Evolutionary conservation across 345 rosid genomes (phyloP), one percentile per base, ranked within the genome.

Genomic region (Physaria fendleri): DNA sequence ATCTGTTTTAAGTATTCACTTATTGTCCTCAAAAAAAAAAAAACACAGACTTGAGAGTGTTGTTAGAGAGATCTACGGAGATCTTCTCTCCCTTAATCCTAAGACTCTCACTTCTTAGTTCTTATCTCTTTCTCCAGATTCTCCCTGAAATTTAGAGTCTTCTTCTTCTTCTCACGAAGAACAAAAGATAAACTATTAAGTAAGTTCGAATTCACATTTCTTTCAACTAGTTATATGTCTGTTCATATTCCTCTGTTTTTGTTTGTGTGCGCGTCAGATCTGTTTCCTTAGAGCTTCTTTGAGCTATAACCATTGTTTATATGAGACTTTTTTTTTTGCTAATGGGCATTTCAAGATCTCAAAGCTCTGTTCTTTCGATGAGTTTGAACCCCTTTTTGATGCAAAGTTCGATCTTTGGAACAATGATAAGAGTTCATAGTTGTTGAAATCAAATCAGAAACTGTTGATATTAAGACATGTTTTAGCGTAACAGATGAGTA

Each of bases 401-500:
- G 17, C 1, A 23, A 66, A 32, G 53, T 32, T 68, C 6, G 63
- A 69, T 37, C 51, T 69, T 54, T 54, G 51, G n/a, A 5, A 15
- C 6, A 39, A 24, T 56, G 24, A 54, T 64, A n/a, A 30, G 12
- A 28, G 8, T 34, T 13, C 8, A 5, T 27, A 30, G 29, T 14
- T 40, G 37, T 18, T 42, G 52, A 50, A 50, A 21, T 25, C 0
- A 50, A 50, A 21, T 25, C 0, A 2, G 15, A 1, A 12, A 24
- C 11, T 41, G 29, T 51, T 43, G 47, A 59, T 14, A 30, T 10
- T 41, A 13, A 34, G 46, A 30, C 28, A 42, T 52, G 15, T 52
- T 50, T 44, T 6, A 52, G 67, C 56, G 41, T 60, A 46, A 69
- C 74, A 55, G 55, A 62, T 23, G 45, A 55, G 74, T 62, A 46